Conservation (phyloP, 1,284 basidiomycete species). For the Irpex rosettiformis region DNA sequence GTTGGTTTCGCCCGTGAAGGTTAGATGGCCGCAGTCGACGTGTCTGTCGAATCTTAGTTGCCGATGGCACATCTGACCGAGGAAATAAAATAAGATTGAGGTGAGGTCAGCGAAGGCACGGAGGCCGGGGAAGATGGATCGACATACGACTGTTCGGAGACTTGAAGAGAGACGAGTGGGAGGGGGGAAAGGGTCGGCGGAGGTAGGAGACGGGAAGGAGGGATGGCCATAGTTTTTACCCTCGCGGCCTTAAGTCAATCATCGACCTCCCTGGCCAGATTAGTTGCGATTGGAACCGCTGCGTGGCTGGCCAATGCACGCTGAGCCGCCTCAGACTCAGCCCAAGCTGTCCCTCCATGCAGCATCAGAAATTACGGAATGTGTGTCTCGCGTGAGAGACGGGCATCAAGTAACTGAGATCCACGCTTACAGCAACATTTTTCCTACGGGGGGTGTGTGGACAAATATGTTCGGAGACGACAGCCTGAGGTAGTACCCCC, state of each 20-base stretch:
- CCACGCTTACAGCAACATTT: background rate
- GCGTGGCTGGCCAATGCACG: slow-evolving; percentile 7
- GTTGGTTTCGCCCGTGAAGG: slow-evolving; percentile 43
- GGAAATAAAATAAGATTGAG: slow-evolving; percentile 15
- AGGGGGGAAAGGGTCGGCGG: slow-evolving; percentile 47
- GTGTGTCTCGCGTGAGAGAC: background rate
- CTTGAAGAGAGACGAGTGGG: background rate
- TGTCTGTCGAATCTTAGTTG: slow-evolving; percentile 51
- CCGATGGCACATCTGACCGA: slow-evolving; percentile 62
- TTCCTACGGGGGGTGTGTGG: background rate
- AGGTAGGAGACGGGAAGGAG: slow-evolving; percentile 46
- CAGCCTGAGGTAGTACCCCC: background rate
- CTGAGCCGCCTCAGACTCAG: background rate
- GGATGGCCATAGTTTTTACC: background rate
- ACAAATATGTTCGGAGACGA: background rate
- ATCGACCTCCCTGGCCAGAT: slow-evolving; percentile 7
- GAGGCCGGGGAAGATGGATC: slow-evolving; percentile 23
- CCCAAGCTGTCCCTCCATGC: background rate
- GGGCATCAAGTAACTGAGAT: background rate
- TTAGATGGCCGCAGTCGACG: slow-evolving; percentile 50
- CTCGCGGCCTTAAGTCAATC: slow-evolving; percentile 16
- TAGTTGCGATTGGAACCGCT: slow-evolving; percentile 10
- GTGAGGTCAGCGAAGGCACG: slow-evolving; percentile 7
- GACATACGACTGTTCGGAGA: slow-evolving; percentile 18
- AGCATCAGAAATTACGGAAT: slow-evolving; percentile 1